A percentile compares a stretch with the other conserved stretches of the same genome.
These are phyloP conservation scores for Crepidotus sp. DNA, from an alignment of 1,284 basidiomycete species.

Conservation along the genomic window DNA sequence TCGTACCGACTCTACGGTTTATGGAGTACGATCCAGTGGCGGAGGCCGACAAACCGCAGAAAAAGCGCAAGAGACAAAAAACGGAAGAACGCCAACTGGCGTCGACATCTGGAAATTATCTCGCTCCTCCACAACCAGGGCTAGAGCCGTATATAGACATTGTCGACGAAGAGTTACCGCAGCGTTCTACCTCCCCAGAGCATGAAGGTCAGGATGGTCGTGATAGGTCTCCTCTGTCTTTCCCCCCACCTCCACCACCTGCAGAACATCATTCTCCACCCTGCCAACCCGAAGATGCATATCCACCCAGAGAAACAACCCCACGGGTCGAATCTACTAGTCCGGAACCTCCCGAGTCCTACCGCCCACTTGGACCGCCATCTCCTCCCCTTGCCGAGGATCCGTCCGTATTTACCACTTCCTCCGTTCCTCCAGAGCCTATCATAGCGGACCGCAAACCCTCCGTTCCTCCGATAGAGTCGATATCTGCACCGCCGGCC, in stretches of 20 bases:
- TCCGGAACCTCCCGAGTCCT: not conserved
- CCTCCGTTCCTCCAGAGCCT: slow-evolving; percentile 21
- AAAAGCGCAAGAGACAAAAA: slow-evolving; percentile 8
- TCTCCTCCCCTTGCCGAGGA: slow-evolving; percentile 8
- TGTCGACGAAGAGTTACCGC: slow-evolving; percentile 2
- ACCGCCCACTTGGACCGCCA: not conserved
- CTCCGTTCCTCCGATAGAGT: slow-evolving; percentile 23
- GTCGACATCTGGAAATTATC: not conserved
- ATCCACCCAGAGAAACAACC: not conserved
- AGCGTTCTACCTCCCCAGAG: slow-evolving; percentile 6
- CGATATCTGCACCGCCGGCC: slow-evolving; percentile 20
- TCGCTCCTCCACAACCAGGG: slow-evolving; percentile 8
- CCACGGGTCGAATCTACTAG: not conserved
- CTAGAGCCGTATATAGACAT: not conserved
- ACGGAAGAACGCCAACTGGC: slow-evolving; percentile 6
- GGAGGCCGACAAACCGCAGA: not conserved
- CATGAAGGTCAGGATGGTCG: not conserved
- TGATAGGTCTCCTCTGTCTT: slow-evolving; percentile 2
- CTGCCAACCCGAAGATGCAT: not conserved
- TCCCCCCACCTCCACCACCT: slow-evolving; percentile 7
- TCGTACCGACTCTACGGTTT: not conserved
- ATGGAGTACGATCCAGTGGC: not conserved
- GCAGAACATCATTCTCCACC: not conserved
- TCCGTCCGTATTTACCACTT: slow-evolving; percentile 8
- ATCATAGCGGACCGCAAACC: slow-evolving; percentile 11